phyloP scores from a whole-genome alignment of 805 yeast genomes.

The Yarrowia hollandica region DNA sequence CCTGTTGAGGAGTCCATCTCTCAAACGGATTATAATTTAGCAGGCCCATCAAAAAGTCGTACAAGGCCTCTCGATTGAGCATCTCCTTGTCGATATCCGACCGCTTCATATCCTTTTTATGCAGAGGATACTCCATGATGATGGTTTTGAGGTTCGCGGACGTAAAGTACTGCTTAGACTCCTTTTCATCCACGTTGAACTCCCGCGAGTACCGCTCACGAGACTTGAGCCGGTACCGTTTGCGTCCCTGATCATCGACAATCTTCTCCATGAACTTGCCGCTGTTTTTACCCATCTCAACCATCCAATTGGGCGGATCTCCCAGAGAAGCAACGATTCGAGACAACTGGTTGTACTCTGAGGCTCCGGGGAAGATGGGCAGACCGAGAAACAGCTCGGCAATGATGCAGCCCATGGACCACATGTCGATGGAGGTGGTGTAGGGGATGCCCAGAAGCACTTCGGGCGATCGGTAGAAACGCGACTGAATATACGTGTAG shows the following conservation, averaged over 20 bases:
- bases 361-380: conserved; percentile 91
- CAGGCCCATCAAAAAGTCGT: conserved; percentile 76
- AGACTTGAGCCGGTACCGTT: conserved; percentile 48
- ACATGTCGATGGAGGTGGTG: conserved; percentile 90
- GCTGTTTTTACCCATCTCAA: conserved; percentile 89
- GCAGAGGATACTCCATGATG: conserved; percentile 65
- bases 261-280: conserved; percentile 61
- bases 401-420: conserved; percentile 94
- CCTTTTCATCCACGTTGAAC: conserved; percentile 57
- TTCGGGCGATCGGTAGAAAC: conserved; percentile 94
- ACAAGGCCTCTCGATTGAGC: conserved; percentile 65
- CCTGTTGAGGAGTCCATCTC: conserved; percentile 97
- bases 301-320: conserved; percentile 90
- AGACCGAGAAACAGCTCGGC: conserved; percentile 89
- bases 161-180: conserved; percentile 81
- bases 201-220: conserved; percentile 53
- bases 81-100: conserved; percentile 64
- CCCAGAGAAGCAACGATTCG: conserved; percentile 84
- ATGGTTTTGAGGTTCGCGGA: conserved; percentile 67
- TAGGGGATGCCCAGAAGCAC: conserved; percentile 89
- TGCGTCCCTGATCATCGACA: conserved; percentile 42
- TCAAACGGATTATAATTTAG: conserved; percentile 86
- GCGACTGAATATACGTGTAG: conserved; percentile 87
- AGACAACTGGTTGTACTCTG: conserved; percentile 86
- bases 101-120: conserved; percentile 34